A percentile compares a stretch with the other conserved stretches of the same genome.
Evolutionary conservation across 2,329 filamentous ascomycete genomes (phyloP).

Genomic region (Magnaporthiopsis incrustans): DNA sequence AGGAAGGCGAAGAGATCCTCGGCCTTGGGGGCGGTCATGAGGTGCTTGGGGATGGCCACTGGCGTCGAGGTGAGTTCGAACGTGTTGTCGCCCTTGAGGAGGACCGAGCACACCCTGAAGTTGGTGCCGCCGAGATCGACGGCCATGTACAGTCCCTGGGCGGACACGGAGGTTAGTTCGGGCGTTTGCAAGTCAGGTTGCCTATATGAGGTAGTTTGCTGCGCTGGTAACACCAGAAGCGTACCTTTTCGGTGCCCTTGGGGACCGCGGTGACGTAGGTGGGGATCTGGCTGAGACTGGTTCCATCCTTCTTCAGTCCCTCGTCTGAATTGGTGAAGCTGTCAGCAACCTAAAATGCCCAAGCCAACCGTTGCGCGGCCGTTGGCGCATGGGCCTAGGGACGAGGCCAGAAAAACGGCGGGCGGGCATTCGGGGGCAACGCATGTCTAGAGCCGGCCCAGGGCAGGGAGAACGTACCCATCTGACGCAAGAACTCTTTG

Average conservation of each 20-base stretch:
- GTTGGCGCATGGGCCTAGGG: not conserved
- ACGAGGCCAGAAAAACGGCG: not conserved
- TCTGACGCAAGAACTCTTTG: constrained; percentile 77
- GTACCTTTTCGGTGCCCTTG: constrained; percentile 94
- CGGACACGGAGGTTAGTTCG: not conserved
- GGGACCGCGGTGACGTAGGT: constrained; percentile 94
- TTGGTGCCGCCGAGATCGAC: constrained; percentile 98
- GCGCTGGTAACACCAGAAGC: not conserved
- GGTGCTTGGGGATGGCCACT: constrained; percentile 76
- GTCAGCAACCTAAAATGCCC: constrained; percentile 11
- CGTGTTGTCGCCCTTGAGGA: constrained; percentile 87
- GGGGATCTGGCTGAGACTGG: constrained; percentile 88
- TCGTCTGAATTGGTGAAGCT: constrained; percentile 50
- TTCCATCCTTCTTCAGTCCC: constrained; percentile 69
- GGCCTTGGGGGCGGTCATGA: constrained; percentile 84
- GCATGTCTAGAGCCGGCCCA: not conserved
- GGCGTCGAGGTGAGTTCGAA: constrained; percentile 93
- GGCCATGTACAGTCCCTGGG: constrained; percentile 86
- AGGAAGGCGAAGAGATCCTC: constrained; percentile 87
- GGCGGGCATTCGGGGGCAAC: not conserved
- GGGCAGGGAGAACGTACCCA: constrained; percentile 45
- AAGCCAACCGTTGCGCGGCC: not conserved
- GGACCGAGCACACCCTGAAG: constrained; percentile 93
- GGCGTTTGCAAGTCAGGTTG: constrained; percentile 7
- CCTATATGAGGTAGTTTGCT: not conserved